Base-by-base conservation (phyloP, 2,329 filamentous ascomycete genomes). In the Aureobasidium sp. region DNA sequence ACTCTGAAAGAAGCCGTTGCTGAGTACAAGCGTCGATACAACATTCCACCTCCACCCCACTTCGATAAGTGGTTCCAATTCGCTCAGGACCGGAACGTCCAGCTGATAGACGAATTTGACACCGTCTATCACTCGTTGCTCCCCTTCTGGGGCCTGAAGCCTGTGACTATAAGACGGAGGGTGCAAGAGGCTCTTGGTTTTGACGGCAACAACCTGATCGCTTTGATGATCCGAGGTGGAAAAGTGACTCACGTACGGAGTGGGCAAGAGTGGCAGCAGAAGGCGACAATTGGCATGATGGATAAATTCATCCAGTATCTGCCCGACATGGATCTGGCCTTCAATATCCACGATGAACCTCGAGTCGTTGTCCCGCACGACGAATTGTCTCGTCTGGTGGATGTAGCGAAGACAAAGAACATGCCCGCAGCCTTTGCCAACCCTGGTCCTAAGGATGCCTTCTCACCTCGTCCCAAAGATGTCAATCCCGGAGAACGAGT, bases 51-150 rank as follows among this genome's bases (percentile, higher is more conserved):
- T 11, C 93, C 93, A 42, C 92, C 92, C 10, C 83, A 93, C 70
- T 97, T 97, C 71, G 91, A 97, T 74, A 90, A 89, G 73, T 97
- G 93, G 93, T 97, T 89, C 73, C 83, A 87, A 61, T 96, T 96
- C 71, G 93, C 93, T 5, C 85, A 84, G 70, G 79, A 81, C 41
- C 89, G 86, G 70, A 79, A 83, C 1, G 87, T 95, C 3, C 85
- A 90, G 70, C 78, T 97, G 62, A 85, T 96, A 63, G 94, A 99
- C 73, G 93, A 99, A 71, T 99, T 93, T 69, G 93, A 99, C 74
- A 89, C 83, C 8, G 88, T 97, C 63, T 82, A 91, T 72, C 84
- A 96, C 62, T 81, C 89, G 55, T 78, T 99, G 47, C 84, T 89
- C 15, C 94, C 94, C 0, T 97, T 97, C 72, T 97, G 94, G 94